Evolutionary conservation across 1,284 basidiomycete genomes (phyloP).

Genomic region (Neotropicomus parvogracilis): DNA sequence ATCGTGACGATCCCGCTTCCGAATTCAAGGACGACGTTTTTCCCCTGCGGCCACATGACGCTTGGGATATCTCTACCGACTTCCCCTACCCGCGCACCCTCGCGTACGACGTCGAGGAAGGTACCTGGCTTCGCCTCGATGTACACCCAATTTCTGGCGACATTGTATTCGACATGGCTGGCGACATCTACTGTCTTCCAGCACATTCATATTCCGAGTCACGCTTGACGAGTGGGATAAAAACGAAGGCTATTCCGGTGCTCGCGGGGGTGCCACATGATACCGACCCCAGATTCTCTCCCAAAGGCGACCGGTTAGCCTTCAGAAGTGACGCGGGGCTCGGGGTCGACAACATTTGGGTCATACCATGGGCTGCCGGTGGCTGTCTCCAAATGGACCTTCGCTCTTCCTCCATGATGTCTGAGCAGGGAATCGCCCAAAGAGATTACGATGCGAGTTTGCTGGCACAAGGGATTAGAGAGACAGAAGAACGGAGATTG

Average conservation of each 20-base stretch:
- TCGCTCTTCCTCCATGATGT: slow-evolving; percentile 30
- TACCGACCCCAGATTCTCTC: slow-evolving; percentile 69
- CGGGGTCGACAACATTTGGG: slow-evolving; percentile 72
- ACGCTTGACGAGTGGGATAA: slow-evolving; percentile 14
- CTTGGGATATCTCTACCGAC: slow-evolving; percentile 78
- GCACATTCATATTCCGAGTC: slow-evolving; percentile 36
- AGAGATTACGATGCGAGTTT: slow-evolving; percentile 47
- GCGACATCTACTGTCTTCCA: slow-evolving; percentile 68
- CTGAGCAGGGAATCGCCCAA: slow-evolving; percentile 20
- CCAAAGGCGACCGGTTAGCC: slow-evolving; percentile 54
- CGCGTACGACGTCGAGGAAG: slow-evolving; percentile 66
- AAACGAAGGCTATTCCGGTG: slow-evolving; percentile 29
- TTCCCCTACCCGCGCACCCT: slow-evolving; percentile 61
- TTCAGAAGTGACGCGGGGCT: slow-evolving; percentile 69
- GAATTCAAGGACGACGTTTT: slow-evolving; percentile 60
- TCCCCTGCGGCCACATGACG: slow-evolving; percentile 58
- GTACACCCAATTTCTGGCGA: slow-evolving; percentile 65
- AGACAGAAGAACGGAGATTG: slow-evolving; percentile 44
- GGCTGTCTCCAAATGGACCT: slow-evolving; percentile 60
- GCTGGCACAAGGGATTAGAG: slow-evolving; percentile 47
- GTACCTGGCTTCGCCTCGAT: slow-evolving; percentile 71
- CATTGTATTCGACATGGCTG: slow-evolving; percentile 70
- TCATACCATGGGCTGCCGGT: slow-evolving; percentile 49
- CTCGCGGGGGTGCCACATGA: slow-evolving; percentile 59
- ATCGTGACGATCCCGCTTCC: slow-evolving; percentile 35